Conservation (phyloP, 805 yeast genomes). For the Lipomyces kockii region DNA sequence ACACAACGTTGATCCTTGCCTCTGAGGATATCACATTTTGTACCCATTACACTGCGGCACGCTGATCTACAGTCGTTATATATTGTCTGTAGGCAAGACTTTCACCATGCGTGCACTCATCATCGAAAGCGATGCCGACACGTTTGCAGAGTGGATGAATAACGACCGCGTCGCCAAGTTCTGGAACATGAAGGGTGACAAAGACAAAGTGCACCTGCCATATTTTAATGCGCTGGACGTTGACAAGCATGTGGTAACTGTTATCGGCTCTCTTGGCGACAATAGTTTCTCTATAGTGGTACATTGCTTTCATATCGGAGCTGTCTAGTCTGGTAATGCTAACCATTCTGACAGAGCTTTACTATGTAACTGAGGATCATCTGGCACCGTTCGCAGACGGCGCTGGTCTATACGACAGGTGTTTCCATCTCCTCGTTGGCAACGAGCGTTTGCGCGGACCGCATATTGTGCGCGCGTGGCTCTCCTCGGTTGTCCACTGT, state of each 20-base stretch:
- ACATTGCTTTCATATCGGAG: background rate
- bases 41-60: too few relatives aligned
- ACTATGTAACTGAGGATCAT: slow-evolving; percentile 40
- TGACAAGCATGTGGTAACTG: slow-evolving; percentile 32
- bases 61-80: slow-evolving; percentile 34
- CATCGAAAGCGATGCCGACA: slow-evolving; percentile 19
- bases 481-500: slow-evolving; percentile 37
- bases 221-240: slow-evolving; percentile 25
- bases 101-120: slow-evolving; percentile 26
- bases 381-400: slow-evolving; percentile 35
- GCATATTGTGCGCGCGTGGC: slow-evolving; percentile 39
- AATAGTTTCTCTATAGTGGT: slow-evolving; percentile 36
- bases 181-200: slow-evolving; percentile 38
- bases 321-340: background rate
- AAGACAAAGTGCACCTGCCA: slow-evolving; percentile 26
- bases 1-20: too few relatives aligned
- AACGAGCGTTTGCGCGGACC: slow-evolving; percentile 40
- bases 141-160: slow-evolving; percentile 39
- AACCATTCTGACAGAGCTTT: slow-evolving; percentile 34
- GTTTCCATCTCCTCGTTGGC: slow-evolving; percentile 41
- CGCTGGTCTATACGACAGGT: slow-evolving; percentile 36
- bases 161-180: slow-evolving; percentile 38
- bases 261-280: slow-evolving; percentile 39
- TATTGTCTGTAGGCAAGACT: slow-evolving; percentile 28
- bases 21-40: too few relatives aligned